Conservation (phyloP, 1,139 yeast genomes). For the Hyphopichia khmerensis region DNA sequence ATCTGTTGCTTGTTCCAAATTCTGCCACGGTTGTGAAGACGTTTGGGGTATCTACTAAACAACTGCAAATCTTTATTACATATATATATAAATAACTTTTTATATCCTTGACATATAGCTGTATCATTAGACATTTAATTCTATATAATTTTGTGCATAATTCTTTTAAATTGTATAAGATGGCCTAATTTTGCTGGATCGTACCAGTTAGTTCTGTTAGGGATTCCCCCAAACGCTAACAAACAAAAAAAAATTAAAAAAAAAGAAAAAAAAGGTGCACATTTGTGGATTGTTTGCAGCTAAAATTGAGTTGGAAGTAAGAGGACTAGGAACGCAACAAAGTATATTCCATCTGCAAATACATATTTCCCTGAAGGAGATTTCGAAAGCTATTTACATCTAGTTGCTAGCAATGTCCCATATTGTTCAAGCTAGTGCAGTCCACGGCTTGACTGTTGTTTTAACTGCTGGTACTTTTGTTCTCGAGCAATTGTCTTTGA, state of each 20-base stretch:
- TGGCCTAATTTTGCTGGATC: too few species aligned
- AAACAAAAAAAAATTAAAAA: too few species aligned
- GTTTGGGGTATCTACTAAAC: slow-evolving; percentile 75
- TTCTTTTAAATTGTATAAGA: too few species aligned
- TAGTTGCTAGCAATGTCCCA: slow-evolving; percentile 13
- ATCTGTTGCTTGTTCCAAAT: slow-evolving; percentile 96
- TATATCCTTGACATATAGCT: not conserved
- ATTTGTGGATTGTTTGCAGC: slow-evolving; percentile 2
- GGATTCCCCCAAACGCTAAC: too few species aligned
- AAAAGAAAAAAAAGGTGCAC: not conserved
- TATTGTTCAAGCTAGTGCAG: slow-evolving; percentile 44
- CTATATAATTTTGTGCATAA: slow-evolving; percentile 1
- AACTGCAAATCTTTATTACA: not conserved
- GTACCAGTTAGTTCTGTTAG: too few species aligned
- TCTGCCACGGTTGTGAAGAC: slow-evolving; percentile 98
- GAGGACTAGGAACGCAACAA: too few species aligned
- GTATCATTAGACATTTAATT: slow-evolving; percentile 4
- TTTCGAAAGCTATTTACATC: too few species aligned
- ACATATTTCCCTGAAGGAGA: too few species aligned
- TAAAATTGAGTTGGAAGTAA: too few species aligned
- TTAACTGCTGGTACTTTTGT: slow-evolving; percentile 38
- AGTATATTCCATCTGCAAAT: too few species aligned
- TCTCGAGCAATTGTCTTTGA: slow-evolving; percentile 37
- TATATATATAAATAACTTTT: not conserved
- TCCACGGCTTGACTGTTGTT: slow-evolving; percentile 35